Evolutionary conservation across 768 basidiomycete species (phyloP), one percentile per base, ranked within the genome.

Genomic region (Hypsizygus marmoreus): DNA sequence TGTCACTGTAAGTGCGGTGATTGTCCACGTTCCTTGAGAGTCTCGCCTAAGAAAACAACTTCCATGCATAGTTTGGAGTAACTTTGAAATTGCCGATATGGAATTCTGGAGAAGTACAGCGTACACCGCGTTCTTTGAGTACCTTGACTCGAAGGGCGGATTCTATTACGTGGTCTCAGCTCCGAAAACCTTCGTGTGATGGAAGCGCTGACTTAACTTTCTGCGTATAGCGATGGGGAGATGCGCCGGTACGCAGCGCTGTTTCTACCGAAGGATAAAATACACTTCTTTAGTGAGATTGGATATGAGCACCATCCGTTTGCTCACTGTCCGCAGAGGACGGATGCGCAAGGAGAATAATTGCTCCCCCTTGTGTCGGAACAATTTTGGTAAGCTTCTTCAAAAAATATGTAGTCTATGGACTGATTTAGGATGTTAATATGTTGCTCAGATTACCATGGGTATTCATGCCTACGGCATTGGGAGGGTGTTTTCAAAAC

Each of bases 171-270:
- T 30, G 8, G 29, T 59, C 62, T 39, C 17, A 29, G 30, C 75
- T 6, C 12, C n/a, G 39, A n/a, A n/a, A n/a, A n/a, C n/a, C n/a
- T n/a, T n/a, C n/a, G n/a, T n/a, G n/a, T n/a, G n/a, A n/a, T n/a
- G n/a, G n/a, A n/a, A n/a, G n/a, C n/a, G n/a, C n/a, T n/a, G n/a
- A n/a, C n/a, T n/a, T n/a, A n/a, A n/a, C n/a, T n/a, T n/a, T n/a
- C n/a, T n/a, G n/a, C n/a, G n/a, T n/a, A 17, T 47, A 86, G 77
- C 77, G 85, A 4, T 88, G 86, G 87, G 90, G 90, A 9, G 91
- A 91, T 58, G 91, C 90, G 0, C 89, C 88, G 0, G 84, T 93
- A 0, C 89, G 89, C 83, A 1, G 77, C 87, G 0, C 67, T 92
- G 14, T 87, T 92, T 55, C 75, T 81, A 3, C 67, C 69, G 12